These are phyloP conservation scores for Bolboschoenus planiculmis DNA, from an alignment of 176 grass and related monocot species.

Conservation along the genomic window DNA sequence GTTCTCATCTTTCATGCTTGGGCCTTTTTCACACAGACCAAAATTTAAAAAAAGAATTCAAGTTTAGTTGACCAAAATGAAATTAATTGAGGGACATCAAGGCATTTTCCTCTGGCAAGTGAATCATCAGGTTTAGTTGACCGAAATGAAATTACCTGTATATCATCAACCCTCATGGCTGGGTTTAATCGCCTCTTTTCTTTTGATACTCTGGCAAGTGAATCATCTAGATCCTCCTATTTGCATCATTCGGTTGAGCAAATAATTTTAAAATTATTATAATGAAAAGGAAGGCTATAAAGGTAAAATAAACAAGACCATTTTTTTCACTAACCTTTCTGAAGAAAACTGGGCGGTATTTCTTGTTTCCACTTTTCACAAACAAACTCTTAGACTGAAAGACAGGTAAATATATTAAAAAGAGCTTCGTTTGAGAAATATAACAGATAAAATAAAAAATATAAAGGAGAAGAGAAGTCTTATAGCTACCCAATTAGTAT, in stretches of 20 bases:
- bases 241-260: conserved; percentile 18
- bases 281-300: not conserved
- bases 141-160: conserved; percentile 48
- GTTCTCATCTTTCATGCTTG: not conserved
- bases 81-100: not conserved
- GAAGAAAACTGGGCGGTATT: conserved; percentile 93
- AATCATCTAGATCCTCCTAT: conserved; percentile 90
- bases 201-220: conserved; percentile 47
- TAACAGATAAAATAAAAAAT: not conserved
- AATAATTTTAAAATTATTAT: not conserved
- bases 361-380: conserved; percentile 74
- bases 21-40: not conserved
- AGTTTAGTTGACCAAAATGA: not conserved
- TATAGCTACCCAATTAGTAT: not conserved
- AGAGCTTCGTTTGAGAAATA: not conserved
- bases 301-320: not conserved
- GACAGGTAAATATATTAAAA: not conserved
- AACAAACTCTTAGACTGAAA: conserved; percentile 81
- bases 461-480: not conserved
- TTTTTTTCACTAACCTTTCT: conserved; percentile 58
- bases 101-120: not conserved
- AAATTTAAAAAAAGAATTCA: not conserved
- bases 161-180: conserved; percentile 46
- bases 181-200: conserved; percentile 60
- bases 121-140: too few relatives aligned